These are phyloP conservation scores for Ploettnerulaceae sp. DNA, from an alignment of 2,329 filamentous ascomycete species.

Conservation along the genomic window DNA sequence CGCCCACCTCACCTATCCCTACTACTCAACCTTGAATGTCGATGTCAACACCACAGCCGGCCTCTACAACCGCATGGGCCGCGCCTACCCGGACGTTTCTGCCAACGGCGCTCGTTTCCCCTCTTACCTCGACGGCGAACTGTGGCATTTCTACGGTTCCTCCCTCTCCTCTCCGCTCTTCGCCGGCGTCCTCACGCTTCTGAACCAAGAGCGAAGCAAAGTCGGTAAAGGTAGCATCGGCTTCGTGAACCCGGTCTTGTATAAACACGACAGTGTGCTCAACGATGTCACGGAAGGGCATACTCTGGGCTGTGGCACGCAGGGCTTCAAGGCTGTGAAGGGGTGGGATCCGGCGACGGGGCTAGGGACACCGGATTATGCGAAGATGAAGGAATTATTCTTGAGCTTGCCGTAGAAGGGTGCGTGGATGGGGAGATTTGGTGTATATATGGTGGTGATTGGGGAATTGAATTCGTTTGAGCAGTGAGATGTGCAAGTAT, in stretches of 20 bases:
- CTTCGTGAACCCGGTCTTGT: slow-evolving; percentile 40
- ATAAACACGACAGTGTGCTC: slow-evolving; percentile 27
- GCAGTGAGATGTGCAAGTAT: no score
- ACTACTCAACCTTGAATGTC: slow-evolving; percentile 26
- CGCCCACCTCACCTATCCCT: slow-evolving; percentile 20
- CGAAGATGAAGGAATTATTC: slow-evolving; percentile 27
- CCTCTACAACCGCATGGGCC: slow-evolving; percentile 44
- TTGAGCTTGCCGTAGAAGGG: slow-evolving; percentile 21
- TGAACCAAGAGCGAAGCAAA: slow-evolving; percentile 40
- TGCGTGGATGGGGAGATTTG: no score
- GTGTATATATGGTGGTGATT: no score
- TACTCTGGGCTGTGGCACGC: slow-evolving; percentile 31
- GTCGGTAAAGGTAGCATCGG: slow-evolving; percentile 39
- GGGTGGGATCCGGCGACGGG: slow-evolving; percentile 30
- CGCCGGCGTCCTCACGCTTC: slow-evolving; percentile 23
- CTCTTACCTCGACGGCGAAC: slow-evolving; percentile 9
- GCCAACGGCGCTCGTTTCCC: slow-evolving; percentile 42
- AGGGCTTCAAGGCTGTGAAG: slow-evolving; percentile 35
- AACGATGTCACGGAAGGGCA: slow-evolving; percentile 34
- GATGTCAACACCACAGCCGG: slow-evolving; percentile 41
- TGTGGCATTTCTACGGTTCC: slow-evolving; percentile 19
- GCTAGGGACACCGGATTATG: slow-evolving; percentile 28
- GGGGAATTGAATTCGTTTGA: no score
- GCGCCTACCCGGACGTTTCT: slow-evolving; percentile 50
- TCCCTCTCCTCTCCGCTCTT: slow-evolving; percentile 23